Conservation (phyloP, 176 grass and related monocot species). For the Olyra latifolia region DNA sequence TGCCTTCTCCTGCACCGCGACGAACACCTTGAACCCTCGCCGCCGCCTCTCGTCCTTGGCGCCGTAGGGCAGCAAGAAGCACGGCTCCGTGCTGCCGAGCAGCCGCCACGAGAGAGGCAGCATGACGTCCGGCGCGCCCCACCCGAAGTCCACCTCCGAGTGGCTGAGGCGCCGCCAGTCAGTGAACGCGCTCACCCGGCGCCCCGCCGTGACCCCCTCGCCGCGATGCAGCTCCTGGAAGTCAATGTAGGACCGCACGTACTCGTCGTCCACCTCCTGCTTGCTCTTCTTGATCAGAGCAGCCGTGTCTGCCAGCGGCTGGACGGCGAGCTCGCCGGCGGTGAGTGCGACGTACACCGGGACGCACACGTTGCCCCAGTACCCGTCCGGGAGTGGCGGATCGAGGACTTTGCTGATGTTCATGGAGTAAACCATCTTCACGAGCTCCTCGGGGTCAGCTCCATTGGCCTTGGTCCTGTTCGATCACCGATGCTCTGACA, state of each 20-base stretch:
- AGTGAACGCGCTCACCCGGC: slow-evolving; percentile 60
- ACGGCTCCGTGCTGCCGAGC: slow-evolving; percentile 63
- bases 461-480: slow-evolving; percentile 49
- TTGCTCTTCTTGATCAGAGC: slow-evolving; percentile 60
- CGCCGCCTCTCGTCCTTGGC: slow-evolving; percentile 28
- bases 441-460: slow-evolving; percentile 26
- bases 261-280: slow-evolving; percentile 53
- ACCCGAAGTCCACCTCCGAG: slow-evolving; percentile 72
- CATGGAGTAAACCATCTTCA: slow-evolving; percentile 94
- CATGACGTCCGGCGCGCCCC: slow-evolving; percentile 45
- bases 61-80: slow-evolving; percentile 61
- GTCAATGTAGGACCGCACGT: slow-evolving; percentile 79
- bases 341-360: slow-evolving; percentile 60
- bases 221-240: slow-evolving; percentile 53
- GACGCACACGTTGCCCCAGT: slow-evolving; percentile 90
- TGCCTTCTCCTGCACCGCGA: slow-evolving; percentile 30
- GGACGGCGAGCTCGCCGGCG: slow-evolving; percentile 41
- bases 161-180: slow-evolving; percentile 78
- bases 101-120: slow-evolving; percentile 70
- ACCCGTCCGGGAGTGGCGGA: slow-evolving; percentile 37
- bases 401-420: slow-evolving; percentile 66
- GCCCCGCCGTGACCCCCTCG: slow-evolving; percentile 51
- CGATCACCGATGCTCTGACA: not conserved
- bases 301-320: slow-evolving; percentile 43
- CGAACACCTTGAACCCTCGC: slow-evolving; percentile 64